Evolutionary conservation across 2,329 filamentous ascomycete genomes (phyloP).

Genomic region (Trichoderma cornu-damae): DNA sequence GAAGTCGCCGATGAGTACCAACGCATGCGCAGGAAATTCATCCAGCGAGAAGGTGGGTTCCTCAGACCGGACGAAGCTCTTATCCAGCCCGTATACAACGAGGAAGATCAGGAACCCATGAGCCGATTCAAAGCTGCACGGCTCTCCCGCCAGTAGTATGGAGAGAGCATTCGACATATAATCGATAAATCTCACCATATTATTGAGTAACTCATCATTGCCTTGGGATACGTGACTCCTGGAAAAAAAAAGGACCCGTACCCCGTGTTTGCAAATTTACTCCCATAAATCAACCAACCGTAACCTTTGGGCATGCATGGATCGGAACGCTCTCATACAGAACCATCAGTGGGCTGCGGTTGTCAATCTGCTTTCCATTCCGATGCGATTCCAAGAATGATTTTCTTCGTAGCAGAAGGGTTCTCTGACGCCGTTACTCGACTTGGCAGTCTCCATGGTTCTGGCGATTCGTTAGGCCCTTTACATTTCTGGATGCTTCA

Average conservation of each 20-base stretch:
- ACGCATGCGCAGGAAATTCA: slow-evolving; percentile 73
- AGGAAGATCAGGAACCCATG: slow-evolving; percentile 57
- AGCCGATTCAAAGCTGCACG: slow-evolving; percentile 71
- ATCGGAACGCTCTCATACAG: slow-evolving; percentile 36
- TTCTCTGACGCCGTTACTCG: slow-evolving; percentile 54
- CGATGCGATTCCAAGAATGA: slow-evolving; percentile 54
- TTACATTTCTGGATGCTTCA: slow-evolving; percentile 40
- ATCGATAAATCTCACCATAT: slow-evolving; percentile 28
- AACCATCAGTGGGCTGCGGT: slow-evolving; percentile 52
- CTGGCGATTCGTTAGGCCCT: slow-evolving; percentile 60
- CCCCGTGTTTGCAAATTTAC: not conserved
- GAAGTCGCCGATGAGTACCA: slow-evolving; percentile 82
- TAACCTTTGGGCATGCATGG: not conserved
- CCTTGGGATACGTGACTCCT: slow-evolving; percentile 19
- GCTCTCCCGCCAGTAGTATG: slow-evolving; percentile 47
- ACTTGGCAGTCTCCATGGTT: slow-evolving; percentile 39
- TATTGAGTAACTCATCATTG: slow-evolving; percentile 21
- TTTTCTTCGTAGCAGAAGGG: slow-evolving; percentile 38
- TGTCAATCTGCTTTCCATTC: slow-evolving; percentile 49
- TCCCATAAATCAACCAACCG: not conserved
- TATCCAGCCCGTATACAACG: slow-evolving; percentile 63
- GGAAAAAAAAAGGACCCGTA: not conserved
- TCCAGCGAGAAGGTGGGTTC: slow-evolving; percentile 79
- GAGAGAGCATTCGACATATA: slow-evolving; percentile 25
- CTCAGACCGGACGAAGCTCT: slow-evolving; percentile 63